Base-by-base conservation (phyloP, 768 basidiomycete genomes). In the Trametes gibbosa region DNA sequence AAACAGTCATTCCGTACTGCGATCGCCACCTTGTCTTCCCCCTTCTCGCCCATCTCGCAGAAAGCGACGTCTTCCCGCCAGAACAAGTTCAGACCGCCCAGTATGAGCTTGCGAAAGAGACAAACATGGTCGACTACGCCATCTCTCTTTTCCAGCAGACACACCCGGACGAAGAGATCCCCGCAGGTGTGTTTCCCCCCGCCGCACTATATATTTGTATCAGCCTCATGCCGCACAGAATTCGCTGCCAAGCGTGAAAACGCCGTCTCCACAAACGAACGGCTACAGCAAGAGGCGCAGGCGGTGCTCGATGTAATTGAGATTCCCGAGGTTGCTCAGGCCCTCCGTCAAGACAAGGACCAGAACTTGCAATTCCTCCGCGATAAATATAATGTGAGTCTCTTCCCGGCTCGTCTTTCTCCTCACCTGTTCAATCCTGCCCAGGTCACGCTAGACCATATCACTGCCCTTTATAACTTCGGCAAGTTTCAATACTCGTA, bases 401-500 rank as follows among this genome's bases (percentile, higher is more conserved):
- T 21, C 21, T 8, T 21, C 27, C 24, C 12, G 16, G 2, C 24
- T 19, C 25, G 19, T 40, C n/a, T 40, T 4, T 13, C 24, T n/a
- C 41, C 29, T 2, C n/a, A 10, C 16, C 19, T 29, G 41, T 59
- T 49, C 43, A 42, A 19, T 25, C 24, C 34, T 21, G 66, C 37
- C 0, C 73, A 98, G 96, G 85, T 99, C 58, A 94, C 90, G 16
- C 78, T 95, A 59, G 95, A 96, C 59, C 92, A 97, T 84, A 97
- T 98, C 71, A 91, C 87, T 42, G 91, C 92, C 0, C 79, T 99
- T 9, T 98, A 99, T 80, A 93, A 95, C 76, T 98, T 96, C 75
- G 97, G 97, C 53, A 90, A 98, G 70, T 98, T 95, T 79, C 95
- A 97, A 76, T 99, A 93, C 76, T 92, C 96, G n/a, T 92, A 92